Base-by-base conservation (phyloP, 768 basidiomycete species). In the Mycena vitilis region DNA sequence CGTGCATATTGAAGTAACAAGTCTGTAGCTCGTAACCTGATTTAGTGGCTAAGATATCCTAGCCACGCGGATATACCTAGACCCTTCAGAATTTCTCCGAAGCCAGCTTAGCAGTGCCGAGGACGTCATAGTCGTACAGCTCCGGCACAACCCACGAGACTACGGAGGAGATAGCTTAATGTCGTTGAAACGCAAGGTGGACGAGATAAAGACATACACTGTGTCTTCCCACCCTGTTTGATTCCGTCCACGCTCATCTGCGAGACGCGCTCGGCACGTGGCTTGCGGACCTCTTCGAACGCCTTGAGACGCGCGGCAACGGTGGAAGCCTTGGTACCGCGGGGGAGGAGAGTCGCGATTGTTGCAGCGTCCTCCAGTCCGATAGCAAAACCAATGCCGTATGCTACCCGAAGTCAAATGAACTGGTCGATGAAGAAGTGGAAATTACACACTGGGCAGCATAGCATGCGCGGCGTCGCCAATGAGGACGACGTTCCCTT, bases 401-500 rank as follows among this genome's bases (percentile, higher is more conserved):
- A 54, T 7, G 51, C 61, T 52, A 25, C n/a, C 42, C 22, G 18
- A 36, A 5, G 45, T 22, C 9, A 16, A 6, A 16, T 30, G 7
- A 48, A 10, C 23, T 13, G 36, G 13, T n/a, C 11, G 10, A 40
- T 40, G 4, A 40, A 2, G 40, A 9, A 30, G 36, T 10, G n/a
- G 11, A 40, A 40, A 49, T 2, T 11, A 18, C 56, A 48, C 25
- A 65, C 64, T 65, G 18, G 64, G 64, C 5, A 58, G 38, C 64
- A 65, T 65, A 2, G 64, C 64, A 57, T 65, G 64, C 6, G 64
- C 66, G 1, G 66, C 60, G 51, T 68, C 66, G 18, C 66, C 66
- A 18, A 68, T 38, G 23, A 68, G 40, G 7, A 52, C 51, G 4
- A 68, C 60, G 34, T 62, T 61, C 18, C 66, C 66, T 36, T 56